Percentiles rank a stretch among this genome's conserved stretches.
Conservation (phyloP, 768 basidiomycete species). For the Filobasidium wieringae region DNA sequence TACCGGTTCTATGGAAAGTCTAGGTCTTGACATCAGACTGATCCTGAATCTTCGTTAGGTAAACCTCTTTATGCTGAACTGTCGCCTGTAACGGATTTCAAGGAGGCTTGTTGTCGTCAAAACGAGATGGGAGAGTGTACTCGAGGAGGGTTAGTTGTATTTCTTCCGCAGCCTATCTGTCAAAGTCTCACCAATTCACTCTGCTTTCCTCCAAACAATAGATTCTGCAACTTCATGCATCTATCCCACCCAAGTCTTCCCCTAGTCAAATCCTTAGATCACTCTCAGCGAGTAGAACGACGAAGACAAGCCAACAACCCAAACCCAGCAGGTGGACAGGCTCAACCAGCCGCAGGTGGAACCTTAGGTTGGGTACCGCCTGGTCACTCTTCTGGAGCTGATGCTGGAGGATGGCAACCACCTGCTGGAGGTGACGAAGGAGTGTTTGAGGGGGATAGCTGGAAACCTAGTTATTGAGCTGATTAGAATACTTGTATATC, state of each 20-base stretch:
- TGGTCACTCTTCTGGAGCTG: slow-evolving; percentile 46
- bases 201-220: slow-evolving; percentile 27
- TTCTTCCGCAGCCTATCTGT: not conserved
- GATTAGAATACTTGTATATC: not conserved
- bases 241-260: slow-evolving; percentile 75
- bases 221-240: slow-evolving; percentile 99
- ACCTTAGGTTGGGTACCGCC: slow-evolving; percentile 14
- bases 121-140: slow-evolving; percentile 98
- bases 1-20: slow-evolving; percentile 16
- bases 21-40: not conserved
- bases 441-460: slow-evolving; percentile 14
- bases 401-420: slow-evolving; percentile 78
- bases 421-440: slow-evolving; percentile 12
- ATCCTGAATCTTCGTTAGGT: slow-evolving; percentile 44
- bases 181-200: too few relatives aligned
- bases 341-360: slow-evolving; percentile 1
- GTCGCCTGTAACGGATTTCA: slow-evolving; percentile 95
- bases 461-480: slow-evolving; percentile 7
- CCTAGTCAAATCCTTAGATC: slow-evolving; percentile 62
- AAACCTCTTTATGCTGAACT: slow-evolving; percentile 93
- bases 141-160: slow-evolving; percentile 50
- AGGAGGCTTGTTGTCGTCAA: slow-evolving; percentile 96
- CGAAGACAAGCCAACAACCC: slow-evolving; percentile 45
- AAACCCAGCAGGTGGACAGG: not conserved
- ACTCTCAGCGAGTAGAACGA: slow-evolving; percentile 72